Conservation (phyloP, 768 basidiomycete genomes). For the Daedaleopsis sinensis region DNA sequence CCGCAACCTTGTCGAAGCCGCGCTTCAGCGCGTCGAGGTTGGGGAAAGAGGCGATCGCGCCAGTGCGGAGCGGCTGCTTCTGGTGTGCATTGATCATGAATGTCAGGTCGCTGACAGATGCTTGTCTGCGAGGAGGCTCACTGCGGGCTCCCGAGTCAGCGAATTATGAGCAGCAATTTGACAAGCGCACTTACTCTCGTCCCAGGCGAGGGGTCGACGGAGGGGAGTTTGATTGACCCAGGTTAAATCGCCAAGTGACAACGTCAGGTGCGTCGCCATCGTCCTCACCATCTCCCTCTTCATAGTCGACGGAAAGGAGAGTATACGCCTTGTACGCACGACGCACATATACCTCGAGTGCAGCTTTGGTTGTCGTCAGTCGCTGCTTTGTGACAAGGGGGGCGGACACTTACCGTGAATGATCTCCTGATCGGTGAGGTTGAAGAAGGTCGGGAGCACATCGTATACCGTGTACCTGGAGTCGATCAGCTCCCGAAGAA, state of each 20-base stretch:
- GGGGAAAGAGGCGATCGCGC: conserved; percentile 90
- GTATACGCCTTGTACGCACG: conserved; percentile 96
- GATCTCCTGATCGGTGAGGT: conserved; percentile 81
- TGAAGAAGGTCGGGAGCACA: conserved; percentile 95
- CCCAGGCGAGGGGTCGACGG: conserved; percentile 78
- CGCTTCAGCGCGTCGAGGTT: conserved; percentile 65
- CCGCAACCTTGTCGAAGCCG: conserved; percentile 77
- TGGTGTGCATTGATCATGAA: conserved; percentile 89
- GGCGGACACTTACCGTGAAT: conserved; percentile 63
- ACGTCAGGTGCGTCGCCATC: conserved; percentile 81
- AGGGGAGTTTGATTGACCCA: conserved; percentile 85
- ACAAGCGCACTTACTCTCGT: conserved; percentile 41
- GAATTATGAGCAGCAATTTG: conserved; percentile 12
- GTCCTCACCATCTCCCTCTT: conserved; percentile 85
- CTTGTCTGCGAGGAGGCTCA: conserved; percentile 70
- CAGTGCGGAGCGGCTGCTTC: conserved; percentile 87
- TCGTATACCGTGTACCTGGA: conserved; percentile 97
- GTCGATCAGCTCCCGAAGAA: conserved; percentile 91
- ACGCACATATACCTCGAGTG: conserved; percentile 94
- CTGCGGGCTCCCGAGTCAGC: conserved; percentile 32
- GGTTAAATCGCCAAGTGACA: conserved; percentile 94
- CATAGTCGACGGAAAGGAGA: conserved; percentile 89
- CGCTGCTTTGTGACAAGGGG: not conserved
- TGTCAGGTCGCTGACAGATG: conserved; percentile 93
- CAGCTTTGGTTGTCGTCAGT: conserved; percentile 51